Conservation (phyloP, 192 early-diverging fungal species). For the Gigaspora rosea region DNA sequence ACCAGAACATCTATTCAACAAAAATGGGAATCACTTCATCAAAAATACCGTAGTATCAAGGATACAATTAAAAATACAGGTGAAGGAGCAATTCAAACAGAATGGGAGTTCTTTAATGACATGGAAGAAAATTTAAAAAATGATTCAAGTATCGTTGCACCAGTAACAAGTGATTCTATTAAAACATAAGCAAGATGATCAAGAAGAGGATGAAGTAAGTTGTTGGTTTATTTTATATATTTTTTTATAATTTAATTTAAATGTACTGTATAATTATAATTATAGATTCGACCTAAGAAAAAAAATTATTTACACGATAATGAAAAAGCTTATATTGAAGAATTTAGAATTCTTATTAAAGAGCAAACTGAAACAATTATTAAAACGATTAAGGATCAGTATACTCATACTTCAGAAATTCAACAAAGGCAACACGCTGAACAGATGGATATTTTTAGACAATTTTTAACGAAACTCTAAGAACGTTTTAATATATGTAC, state of each 20-base stretch:
- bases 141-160: background rate
- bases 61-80: too few relatives aligned
- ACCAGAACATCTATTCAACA: background rate
- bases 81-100: background rate
- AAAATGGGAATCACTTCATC: background rate
- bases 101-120: background rate
- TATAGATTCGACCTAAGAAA: background rate
- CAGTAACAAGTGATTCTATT: background rate
- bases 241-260: background rate
- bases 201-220: background rate
- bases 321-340: background rate
- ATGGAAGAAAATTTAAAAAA: background rate
- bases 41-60: background rate
- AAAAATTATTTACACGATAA: background rate
- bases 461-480: background rate
- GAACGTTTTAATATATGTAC: background rate
- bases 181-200: background rate
- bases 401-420: background rate
- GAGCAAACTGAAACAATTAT: background rate
- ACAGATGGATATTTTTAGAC: background rate
- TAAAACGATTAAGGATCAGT: background rate
- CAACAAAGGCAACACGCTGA: background rate
- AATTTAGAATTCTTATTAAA: background rate
- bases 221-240: background rate
- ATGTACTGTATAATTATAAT: background rate